A percentile compares a stretch with the other conserved stretches of the same genome.
phyloP scores from a whole-genome alignment of 345 rosid species.

The Erysimum cheiranthoides region DNA sequence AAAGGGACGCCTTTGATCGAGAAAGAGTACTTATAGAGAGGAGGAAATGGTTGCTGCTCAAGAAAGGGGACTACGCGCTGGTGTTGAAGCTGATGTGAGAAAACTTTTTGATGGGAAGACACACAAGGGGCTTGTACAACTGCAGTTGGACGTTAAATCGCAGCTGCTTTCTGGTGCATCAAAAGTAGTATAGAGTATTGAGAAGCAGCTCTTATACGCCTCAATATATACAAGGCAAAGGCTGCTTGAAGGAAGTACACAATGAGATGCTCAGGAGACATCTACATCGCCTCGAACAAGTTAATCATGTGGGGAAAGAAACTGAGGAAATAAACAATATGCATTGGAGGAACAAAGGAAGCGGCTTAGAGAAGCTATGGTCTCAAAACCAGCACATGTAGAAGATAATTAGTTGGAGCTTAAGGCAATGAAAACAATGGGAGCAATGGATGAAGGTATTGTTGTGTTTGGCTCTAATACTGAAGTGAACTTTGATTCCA shows the following conservation, averaged over 20 bases:
- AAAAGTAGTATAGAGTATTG: conserved; percentile 93
- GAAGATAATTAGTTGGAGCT: conserved; percentile 85
- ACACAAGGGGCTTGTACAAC: conserved; percentile 67
- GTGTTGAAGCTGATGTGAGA: conserved; percentile 80
- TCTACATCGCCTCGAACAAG: conserved; percentile 73
- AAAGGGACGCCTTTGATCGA: conserved; percentile 81
- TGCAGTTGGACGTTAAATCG: conserved; percentile 68
- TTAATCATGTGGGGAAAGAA: conserved; percentile 54
- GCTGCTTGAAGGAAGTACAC: conserved; percentile 89
- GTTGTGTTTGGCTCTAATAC: conserved; percentile 88
- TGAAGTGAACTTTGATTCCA: conserved; percentile 84
- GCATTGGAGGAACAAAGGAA: conserved; percentile 79
- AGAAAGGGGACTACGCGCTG: conserved; percentile 87
- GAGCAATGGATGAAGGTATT: conserved; percentile 93
- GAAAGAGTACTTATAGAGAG: conserved; percentile 90
- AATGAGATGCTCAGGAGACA: conserved; percentile 78
- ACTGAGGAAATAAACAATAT: too few relatives aligned
- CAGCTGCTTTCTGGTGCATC: conserved; percentile 86
- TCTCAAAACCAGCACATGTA: conserved; percentile 65
- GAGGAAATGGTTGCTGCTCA: conserved; percentile 89
- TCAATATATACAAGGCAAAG: conserved; percentile 85
- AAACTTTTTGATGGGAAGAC: conserved; percentile 79
- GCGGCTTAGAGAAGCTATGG: conserved; percentile 71
- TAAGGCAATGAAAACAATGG: conserved; percentile 94
- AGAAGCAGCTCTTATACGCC: conserved; percentile 89